Conservation (phyloP, 2,329 filamentous ascomycete genomes). For the Amylocarpus encephaloides region DNA sequence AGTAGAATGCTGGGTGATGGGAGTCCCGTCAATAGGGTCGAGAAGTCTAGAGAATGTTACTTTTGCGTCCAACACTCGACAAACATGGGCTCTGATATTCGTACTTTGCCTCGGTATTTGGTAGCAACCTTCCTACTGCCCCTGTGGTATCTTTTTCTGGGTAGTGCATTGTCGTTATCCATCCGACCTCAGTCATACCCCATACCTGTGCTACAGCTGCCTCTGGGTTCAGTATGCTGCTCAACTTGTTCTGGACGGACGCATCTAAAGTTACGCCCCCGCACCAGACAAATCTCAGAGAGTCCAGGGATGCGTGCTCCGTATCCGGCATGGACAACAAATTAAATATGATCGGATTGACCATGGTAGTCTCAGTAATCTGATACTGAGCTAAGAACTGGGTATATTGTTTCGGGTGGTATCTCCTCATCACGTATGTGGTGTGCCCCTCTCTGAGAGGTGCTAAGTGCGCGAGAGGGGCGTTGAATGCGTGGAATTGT, state of each 20-base stretch:
- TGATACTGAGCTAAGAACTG: constrained; percentile 58
- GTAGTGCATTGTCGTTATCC: constrained; percentile 12
- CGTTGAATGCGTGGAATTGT: constrained; percentile 32
- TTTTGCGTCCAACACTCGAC: no score
- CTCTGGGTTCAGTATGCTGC: constrained; percentile 34
- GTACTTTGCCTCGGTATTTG: constrained; percentile 28
- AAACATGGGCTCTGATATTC: no score
- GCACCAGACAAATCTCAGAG: constrained; percentile 37
- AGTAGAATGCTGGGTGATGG: not conserved
- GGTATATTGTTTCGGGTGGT: constrained; percentile 66
- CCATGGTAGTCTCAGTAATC: constrained; percentile 59
- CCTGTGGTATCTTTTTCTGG: constrained; percentile 32
- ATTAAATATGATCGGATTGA: constrained; percentile 62
- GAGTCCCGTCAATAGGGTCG: not conserved
- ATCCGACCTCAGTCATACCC: constrained; percentile 48
- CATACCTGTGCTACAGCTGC: constrained; percentile 41
- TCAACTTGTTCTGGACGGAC: constrained; percentile 33
- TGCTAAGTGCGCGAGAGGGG: constrained; percentile 35
- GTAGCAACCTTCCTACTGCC: constrained; percentile 39
- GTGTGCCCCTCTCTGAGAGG: constrained; percentile 49
- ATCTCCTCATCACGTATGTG: constrained; percentile 70
- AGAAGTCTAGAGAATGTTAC: no score
- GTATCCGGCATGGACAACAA: constrained; percentile 33
- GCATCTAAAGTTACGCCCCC: constrained; percentile 42
- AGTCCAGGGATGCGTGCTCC: constrained; percentile 33